Evolutionary conservation across 2,329 filamentous ascomycete species (phyloP).

Genomic region (Colletotrichum horii): DNA sequence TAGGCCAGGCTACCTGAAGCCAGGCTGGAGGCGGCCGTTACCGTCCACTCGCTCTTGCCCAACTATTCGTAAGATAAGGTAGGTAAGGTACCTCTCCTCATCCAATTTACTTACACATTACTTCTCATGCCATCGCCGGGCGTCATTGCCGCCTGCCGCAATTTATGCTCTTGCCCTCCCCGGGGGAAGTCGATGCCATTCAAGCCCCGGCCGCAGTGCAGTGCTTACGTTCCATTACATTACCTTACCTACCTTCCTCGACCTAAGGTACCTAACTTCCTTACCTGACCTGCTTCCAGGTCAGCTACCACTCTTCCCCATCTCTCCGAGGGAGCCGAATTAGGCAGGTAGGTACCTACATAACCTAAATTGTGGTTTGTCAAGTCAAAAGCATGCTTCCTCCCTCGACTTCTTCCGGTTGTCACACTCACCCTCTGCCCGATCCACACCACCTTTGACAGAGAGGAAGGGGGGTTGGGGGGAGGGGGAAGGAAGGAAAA

Average conservation of each 20-base stretch:
- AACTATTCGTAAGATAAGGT: too few species aligned
- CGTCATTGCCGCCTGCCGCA: neutral
- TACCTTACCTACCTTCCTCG: neutral
- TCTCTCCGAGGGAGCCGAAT: neutral
- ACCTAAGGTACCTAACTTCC: neutral
- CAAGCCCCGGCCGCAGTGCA: neutral
- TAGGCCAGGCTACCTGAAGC: neutral
- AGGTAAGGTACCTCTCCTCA: neutral
- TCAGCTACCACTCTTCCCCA: neutral
- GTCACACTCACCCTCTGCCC: neutral
- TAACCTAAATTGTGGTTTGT: neutral
- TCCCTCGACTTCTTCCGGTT: constrained; percentile 20
- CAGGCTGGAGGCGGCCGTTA: neutral
- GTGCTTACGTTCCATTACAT: neutral
- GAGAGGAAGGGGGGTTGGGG: neutral
- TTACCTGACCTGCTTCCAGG: neutral
- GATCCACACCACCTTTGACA: neutral
- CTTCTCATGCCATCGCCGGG: neutral
- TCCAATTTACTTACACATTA: neutral
- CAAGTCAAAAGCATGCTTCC: constrained; percentile 31
- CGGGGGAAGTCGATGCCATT: neutral
- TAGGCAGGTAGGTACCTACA: neutral
- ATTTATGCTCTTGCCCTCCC: neutral
- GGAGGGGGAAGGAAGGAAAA: neutral
- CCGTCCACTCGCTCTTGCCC: neutral